phyloP scores from a whole-genome alignment of 345 rosid genomes.

The Barbarea vulgaris region DNA sequence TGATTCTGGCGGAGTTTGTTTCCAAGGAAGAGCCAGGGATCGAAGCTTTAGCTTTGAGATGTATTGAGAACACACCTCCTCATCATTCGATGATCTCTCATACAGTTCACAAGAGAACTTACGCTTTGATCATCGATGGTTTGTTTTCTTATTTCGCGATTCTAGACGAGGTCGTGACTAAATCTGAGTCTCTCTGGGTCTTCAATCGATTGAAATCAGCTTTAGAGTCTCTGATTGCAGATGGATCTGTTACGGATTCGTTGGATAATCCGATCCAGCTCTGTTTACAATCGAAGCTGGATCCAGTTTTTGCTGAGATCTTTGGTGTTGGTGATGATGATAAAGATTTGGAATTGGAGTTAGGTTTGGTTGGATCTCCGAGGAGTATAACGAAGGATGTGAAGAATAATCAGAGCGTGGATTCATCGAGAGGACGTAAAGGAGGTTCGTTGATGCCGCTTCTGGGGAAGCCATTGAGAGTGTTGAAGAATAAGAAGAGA shows the following conservation, averaged over 20 bases:
- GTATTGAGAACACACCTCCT: slow-evolving; percentile 62
- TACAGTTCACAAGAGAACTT: slow-evolving; percentile 50
- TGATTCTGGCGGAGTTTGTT: slow-evolving; percentile 63
- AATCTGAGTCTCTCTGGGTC: slow-evolving; percentile 55
- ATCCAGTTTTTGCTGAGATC: slow-evolving; percentile 51
- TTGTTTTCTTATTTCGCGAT: slow-evolving; percentile 62
- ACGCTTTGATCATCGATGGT: slow-evolving; percentile 55
- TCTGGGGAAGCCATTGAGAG: slow-evolving; percentile 50
- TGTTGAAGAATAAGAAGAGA: slow-evolving; percentile 75
- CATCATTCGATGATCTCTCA: slow-evolving; percentile 70
- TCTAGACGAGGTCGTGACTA: slow-evolving; percentile 46
- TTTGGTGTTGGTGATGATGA: background rate
- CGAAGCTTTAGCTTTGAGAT: slow-evolving; percentile 51
- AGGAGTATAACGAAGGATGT: slow-evolving; percentile 26
- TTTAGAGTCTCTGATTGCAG: slow-evolving; percentile 40
- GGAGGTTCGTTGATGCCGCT: slow-evolving; percentile 44
- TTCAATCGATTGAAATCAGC: slow-evolving; percentile 52
- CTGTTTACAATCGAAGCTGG: slow-evolving; percentile 57
- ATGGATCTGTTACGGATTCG: slow-evolving; percentile 38
- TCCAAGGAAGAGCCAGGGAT: slow-evolving; percentile 54
- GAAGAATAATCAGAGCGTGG: slow-evolving; percentile 44
- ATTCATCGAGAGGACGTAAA: slow-evolving; percentile 43
- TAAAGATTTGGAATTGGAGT: slow-evolving; percentile 40
- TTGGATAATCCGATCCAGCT: slow-evolving; percentile 37
- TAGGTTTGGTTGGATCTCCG: slow-evolving; percentile 42